A percentile compares a stretch with the other conserved stretches of the same genome.
Conservation (phyloP, 2,329 filamentous ascomycete species). For the Colletotrichum liaoningense region DNA sequence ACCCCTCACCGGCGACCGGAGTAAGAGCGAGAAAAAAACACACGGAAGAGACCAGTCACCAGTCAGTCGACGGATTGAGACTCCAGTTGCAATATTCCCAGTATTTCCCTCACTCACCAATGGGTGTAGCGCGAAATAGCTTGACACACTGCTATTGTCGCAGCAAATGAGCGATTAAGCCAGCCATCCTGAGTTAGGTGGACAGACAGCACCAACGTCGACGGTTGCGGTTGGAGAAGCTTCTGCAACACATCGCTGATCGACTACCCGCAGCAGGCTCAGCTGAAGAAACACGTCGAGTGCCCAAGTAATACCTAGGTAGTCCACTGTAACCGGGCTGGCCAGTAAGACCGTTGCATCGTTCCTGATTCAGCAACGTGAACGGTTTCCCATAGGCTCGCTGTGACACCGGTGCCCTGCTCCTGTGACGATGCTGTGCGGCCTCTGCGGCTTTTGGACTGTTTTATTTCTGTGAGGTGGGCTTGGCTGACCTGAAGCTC, state of each 20-base stretch:
- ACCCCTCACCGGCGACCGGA: constrained; percentile 30
- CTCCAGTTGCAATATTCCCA: neutral
- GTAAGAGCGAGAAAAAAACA: constrained; percentile 17
- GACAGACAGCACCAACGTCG: neutral
- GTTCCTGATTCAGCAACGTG: constrained; percentile 26
- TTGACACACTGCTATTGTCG: constrained; percentile 1
- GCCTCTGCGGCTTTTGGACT: constrained; percentile 1
- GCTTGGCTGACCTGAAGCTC: constrained; percentile 32
- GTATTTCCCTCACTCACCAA: constrained; percentile 34
- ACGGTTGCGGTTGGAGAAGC: constrained; percentile 5
- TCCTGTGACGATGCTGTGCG: constrained; percentile 18
- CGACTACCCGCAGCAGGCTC: neutral
- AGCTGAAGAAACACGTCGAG: neutral
- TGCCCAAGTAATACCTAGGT: neutral
- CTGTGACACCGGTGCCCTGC: constrained; percentile 16
- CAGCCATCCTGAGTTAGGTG: neutral
- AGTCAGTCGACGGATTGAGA: neutral
- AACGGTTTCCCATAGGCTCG: constrained; percentile 16
- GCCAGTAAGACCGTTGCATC: constrained; percentile 15
- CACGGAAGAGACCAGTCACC: neutral
- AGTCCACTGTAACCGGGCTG: constrained; percentile 12
- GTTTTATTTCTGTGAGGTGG: neutral
- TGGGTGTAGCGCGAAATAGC: constrained; percentile 9
- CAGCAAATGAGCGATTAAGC: constrained; percentile 30
- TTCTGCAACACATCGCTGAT: constrained; percentile 18